A percentile compares a stretch with the other conserved stretches of the same genome.
These are phyloP conservation scores for Xerocomellus intermedius DNA, from an alignment of 768 basidiomycete species.

Conservation along the genomic window DNA sequence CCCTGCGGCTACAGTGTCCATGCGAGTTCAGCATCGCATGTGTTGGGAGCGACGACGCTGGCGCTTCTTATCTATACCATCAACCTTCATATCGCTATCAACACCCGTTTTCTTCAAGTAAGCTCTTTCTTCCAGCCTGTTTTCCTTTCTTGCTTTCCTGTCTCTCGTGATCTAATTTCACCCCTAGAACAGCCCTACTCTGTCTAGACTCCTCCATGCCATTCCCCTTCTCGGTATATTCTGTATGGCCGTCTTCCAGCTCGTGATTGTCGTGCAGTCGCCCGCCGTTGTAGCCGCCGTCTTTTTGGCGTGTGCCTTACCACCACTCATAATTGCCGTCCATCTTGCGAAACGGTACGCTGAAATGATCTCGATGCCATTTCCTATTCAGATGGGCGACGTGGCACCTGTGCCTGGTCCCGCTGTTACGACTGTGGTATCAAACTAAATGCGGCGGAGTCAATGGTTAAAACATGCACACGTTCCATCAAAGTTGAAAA, in stretches of 20 bases:
- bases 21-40: slow-evolving; percentile 17
- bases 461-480: background rate
- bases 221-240: slow-evolving; percentile 29
- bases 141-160: background rate
- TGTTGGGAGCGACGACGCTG: slow-evolving; percentile 21
- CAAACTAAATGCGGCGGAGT: background rate
- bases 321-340: slow-evolving; percentile 13
- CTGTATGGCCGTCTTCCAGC: slow-evolving; percentile 16
- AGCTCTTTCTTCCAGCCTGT: background rate
- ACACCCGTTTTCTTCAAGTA: slow-evolving; percentile 20
- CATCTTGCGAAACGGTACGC: slow-evolving; percentile 8
- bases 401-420: background rate
- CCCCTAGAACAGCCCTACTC: slow-evolving; percentile 10
- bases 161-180: background rate
- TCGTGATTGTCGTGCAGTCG: slow-evolving; percentile 22
- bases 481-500: background rate
- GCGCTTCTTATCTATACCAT: slow-evolving; percentile 31
- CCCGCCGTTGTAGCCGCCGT: slow-evolving; percentile 16
- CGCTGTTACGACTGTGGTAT: background rate
- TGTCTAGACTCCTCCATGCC: slow-evolving; percentile 22
- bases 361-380: slow-evolving; percentile 1
- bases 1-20: slow-evolving; percentile 18
- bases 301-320: slow-evolving; percentile 23
- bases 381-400: slow-evolving; percentile 5
- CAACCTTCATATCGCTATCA: slow-evolving; percentile 24